Conservation (phyloP, 148 eudicot species). For the Rhododendron ferrugineum region DNA sequence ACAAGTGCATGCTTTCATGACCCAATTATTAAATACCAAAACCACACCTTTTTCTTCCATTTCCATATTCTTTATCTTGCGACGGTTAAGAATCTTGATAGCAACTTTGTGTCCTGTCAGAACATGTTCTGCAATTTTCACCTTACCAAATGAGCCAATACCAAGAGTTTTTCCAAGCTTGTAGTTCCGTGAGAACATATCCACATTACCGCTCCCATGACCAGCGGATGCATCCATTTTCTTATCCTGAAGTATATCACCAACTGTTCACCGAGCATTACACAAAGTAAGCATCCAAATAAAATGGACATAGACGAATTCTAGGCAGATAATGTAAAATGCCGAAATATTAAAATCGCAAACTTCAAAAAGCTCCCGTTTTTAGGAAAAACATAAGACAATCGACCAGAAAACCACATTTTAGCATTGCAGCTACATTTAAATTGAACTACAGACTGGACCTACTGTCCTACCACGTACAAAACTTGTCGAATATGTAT, state of each 20-base stretch:
- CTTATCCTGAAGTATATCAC: constrained; percentile 12
- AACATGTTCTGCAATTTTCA: constrained; percentile 87
- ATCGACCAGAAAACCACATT: neutral
- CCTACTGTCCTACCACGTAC: neutral
- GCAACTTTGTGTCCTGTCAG: constrained; percentile 89
- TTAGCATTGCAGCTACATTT: neutral
- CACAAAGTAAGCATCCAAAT: neutral
- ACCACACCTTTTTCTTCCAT: constrained; percentile 91
- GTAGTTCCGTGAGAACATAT: constrained; percentile 61
- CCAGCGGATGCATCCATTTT: constrained; percentile 64
- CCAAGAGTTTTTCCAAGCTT: constrained; percentile 94
- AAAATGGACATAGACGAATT: neutral
- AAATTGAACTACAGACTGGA: neutral
- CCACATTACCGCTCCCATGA: constrained; percentile 48
- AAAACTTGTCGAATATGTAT: neutral
- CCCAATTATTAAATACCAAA: neutral
- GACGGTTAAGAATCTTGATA: constrained; percentile 84
- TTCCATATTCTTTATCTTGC: constrained; percentile 83
- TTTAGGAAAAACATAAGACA: neutral
- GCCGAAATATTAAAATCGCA: neutral
- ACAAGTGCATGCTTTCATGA: neutral
- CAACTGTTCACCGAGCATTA: neutral
- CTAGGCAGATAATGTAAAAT: neutral
- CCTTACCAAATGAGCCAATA: constrained; percentile 95
- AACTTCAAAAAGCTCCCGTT: neutral